Evolutionary conservation across 768 basidiomycete genomes (phyloP).

Genomic region (Pleurotus cornucopiae): DNA sequence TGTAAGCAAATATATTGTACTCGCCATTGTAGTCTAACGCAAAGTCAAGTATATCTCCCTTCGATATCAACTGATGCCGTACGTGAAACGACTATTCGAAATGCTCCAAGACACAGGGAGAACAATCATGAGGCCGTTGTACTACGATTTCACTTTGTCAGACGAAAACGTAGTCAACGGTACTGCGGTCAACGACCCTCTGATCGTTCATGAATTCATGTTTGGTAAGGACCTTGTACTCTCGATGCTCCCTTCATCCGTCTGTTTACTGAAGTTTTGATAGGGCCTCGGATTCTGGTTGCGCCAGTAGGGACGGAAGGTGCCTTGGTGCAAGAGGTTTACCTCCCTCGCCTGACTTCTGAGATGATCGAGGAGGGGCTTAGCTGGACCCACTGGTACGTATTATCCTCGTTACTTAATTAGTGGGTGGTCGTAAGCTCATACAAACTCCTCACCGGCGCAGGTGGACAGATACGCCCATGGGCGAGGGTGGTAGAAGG

Average conservation of each 20-base stretch:
- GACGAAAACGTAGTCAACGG: constrained; percentile 23
- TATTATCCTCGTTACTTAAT: neutral
- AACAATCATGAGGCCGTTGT: constrained; percentile 28
- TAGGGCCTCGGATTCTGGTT: constrained; percentile 26
- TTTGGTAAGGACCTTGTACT: constrained; percentile 18
- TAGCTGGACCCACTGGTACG: constrained; percentile 29
- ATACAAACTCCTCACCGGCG: neutral
- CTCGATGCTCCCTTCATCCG: neutral
- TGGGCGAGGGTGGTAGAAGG: constrained; percentile 22
- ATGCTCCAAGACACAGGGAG: constrained; percentile 25
- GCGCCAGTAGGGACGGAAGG: constrained; percentile 27
- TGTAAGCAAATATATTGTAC: constrained; percentile 9
- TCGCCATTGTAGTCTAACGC: no score
- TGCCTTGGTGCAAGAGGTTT: constrained; percentile 24
- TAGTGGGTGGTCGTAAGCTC: neutral
- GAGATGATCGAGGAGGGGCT: constrained; percentile 12
- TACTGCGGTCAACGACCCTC: constrained; percentile 22
- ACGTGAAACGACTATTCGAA: constrained; percentile 25
- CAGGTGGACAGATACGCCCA: constrained; percentile 29
- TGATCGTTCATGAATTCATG: constrained; percentile 29
- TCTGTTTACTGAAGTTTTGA: neutral
- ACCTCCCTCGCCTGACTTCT: constrained; percentile 20
- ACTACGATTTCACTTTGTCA: constrained; percentile 26
- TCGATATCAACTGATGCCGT: constrained; percentile 28
- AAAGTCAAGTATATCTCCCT: constrained; percentile 20